Percentiles rank a stretch among this genome's conserved stretches.
Evolutionary conservation across 805 yeast genomes (phyloP).

Genomic region (Sugiyamaella valdiviana): DNA sequence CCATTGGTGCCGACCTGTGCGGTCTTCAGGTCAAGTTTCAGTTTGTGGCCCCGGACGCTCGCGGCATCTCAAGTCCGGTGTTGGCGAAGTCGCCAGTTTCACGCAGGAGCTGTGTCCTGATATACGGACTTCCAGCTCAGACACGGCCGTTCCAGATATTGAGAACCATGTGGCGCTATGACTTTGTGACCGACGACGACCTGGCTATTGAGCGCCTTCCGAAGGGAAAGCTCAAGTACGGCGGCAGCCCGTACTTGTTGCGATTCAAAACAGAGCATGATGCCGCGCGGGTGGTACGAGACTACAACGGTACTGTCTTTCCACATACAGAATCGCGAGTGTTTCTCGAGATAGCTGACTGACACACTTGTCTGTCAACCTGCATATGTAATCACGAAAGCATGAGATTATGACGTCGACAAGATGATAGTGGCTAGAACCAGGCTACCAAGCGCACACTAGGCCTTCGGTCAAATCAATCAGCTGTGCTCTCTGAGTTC

Average conservation of each 20-base stretch:
- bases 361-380: too few relatives aligned
- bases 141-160: constrained; percentile 20
- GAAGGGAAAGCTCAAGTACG: constrained; percentile 26
- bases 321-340: constrained; percentile 26
- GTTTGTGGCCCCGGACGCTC: constrained; percentile 35
- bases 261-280: constrained; percentile 29
- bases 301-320: constrained; percentile 24
- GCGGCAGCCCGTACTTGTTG: constrained; percentile 29
- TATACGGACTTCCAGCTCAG: constrained; percentile 29
- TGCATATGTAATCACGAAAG: too few relatives aligned
- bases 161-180: constrained; percentile 31
- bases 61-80: constrained; percentile 19
- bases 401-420: too few relatives aligned
- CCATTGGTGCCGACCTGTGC: constrained; percentile 42
- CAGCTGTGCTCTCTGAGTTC: too few relatives aligned
- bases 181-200: constrained; percentile 28
- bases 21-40: constrained; percentile 44
- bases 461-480: too few relatives aligned
- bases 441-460: too few relatives aligned
- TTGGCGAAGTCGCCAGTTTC: constrained; percentile 24
- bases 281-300: constrained; percentile 28
- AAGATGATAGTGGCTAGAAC: too few relatives aligned
- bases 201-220: constrained; percentile 30
- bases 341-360: constrained; percentile 30
- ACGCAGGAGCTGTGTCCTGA: constrained; percentile 26